Base-by-base conservation (phyloP, 2,329 filamentous ascomycete genomes). In the Aspergillus pseudonomiae region DNA sequence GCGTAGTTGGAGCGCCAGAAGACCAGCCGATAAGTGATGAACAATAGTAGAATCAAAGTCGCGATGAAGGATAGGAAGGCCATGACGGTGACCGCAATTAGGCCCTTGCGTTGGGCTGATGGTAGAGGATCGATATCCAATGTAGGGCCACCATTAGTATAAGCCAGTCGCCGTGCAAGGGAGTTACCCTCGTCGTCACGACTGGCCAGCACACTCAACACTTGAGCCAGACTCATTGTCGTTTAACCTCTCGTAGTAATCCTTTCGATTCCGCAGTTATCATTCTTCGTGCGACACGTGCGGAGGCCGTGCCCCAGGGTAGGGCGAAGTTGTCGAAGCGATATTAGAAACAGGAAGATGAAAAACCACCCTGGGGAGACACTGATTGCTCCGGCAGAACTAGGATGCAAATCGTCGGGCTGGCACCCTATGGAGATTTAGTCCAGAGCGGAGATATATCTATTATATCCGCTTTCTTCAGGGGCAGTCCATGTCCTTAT, bases 11-110 rank as follows among this genome's bases (percentile, higher is more conserved):
- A 77, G 54, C 80, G 76, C 83, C 83, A 85, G 64, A 81, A 81
- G 36, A 85, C 68, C n/a, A 85, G 72, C 28, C 83, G 81, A 65
- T 83, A 81, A 11, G 83, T 84, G 64, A 85, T 81, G 73, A 84
- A 84, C 12, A 64, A 63, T 6, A 85, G 76, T 6, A 85, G 75
- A 2, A 65, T 61, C 3, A 78, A 71, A 4, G 82, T 81, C 30
- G 82, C 79, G 50, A 84, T 56, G 34, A 83, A 72, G 2, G 83
- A 85, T 36, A 84, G 69, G 54, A 82, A 74, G 34, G 82, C 81
- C 68, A 82, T 81, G 30, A 83, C 65, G 1, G 76, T 75, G 26
- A 85, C 71, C 1, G 82, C 80, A 39, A 84, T 80, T 1, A 85
- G 75, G 4, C 83, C 83, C 10, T 67, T 72, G 46, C 73, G 75